These are phyloP conservation scores for Lignosus rhinocerotis DNA, from an alignment of 1,284 basidiomycete genomes.

Conservation along the genomic window DNA sequence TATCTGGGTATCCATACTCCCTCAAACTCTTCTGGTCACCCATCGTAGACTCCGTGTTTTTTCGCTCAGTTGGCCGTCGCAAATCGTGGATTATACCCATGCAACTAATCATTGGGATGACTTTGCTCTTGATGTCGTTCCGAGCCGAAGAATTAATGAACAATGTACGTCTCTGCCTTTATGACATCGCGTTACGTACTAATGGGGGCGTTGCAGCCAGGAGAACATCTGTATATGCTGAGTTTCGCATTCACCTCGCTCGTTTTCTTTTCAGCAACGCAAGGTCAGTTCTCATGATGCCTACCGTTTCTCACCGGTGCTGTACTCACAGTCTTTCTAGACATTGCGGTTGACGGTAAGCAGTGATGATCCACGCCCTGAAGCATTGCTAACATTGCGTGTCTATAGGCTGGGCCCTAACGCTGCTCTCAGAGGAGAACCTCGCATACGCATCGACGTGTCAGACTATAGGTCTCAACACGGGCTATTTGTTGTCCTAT, in stretches of 20 bases:
- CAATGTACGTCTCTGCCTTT: constrained; percentile 56
- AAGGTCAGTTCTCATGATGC: constrained; percentile 54
- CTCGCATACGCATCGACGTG: constrained; percentile 97
- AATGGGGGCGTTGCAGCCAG: constrained; percentile 54
- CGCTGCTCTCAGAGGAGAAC: constrained; percentile 93
- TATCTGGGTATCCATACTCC: constrained; percentile 96
- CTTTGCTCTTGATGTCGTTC: constrained; percentile 87
- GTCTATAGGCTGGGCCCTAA: constrained; percentile 88
- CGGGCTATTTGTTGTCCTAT: constrained; percentile 95
- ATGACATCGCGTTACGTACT: not conserved
- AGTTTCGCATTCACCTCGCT: constrained; percentile 89
- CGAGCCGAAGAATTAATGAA: constrained; percentile 82
- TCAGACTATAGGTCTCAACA: constrained; percentile 96
- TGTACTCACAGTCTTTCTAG: constrained; percentile 40
- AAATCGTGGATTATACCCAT: constrained; percentile 99
- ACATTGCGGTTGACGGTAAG: constrained; percentile 94
- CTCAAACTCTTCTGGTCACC: constrained; percentile 98
- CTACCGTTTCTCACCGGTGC: not conserved
- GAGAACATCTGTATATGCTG: constrained; percentile 78
- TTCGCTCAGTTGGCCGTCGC: constrained; percentile 80
- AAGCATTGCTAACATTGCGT: constrained; percentile 16
- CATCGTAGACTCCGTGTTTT: constrained; percentile 92
- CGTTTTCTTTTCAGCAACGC: constrained; percentile 95
- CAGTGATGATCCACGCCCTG: constrained; percentile 4
- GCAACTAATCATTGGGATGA: constrained; percentile 85